These are phyloP conservation scores for Ceratobasidium sp. DNA, from an alignment of 1,284 basidiomycete genomes.

Conservation along the genomic window DNA sequence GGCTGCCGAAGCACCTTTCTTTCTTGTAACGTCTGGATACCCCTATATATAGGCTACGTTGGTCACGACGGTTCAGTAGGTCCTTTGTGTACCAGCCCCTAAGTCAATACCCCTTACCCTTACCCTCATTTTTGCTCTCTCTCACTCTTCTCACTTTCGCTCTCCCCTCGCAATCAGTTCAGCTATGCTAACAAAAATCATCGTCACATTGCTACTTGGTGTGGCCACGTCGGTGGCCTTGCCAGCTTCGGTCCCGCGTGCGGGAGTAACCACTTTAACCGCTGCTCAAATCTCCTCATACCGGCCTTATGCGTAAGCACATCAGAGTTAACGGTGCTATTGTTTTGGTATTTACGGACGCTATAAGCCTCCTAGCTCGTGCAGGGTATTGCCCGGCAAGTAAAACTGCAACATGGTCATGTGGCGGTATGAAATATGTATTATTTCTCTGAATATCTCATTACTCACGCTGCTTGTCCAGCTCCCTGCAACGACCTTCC, in stretches of 20 bases:
- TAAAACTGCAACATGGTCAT: constrained; percentile 41
- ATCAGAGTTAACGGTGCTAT: too few relatives aligned
- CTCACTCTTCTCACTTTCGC: background rate
- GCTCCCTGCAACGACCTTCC: constrained; percentile 45
- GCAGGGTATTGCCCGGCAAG: constrained; percentile 43
- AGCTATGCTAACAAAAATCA: constrained; percentile 7
- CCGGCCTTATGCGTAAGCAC: constrained; percentile 26
- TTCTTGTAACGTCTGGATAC: background rate
- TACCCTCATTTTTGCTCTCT: background rate
- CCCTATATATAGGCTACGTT: background rate
- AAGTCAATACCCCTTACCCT: background rate
- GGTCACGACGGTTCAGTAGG: background rate
- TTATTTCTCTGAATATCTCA: background rate
- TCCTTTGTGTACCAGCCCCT: background rate
- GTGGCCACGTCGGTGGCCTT: constrained; percentile 30
- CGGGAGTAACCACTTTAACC: constrained; percentile 17
- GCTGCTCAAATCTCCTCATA: constrained; percentile 28
- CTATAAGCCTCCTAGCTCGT: constrained; percentile 25
- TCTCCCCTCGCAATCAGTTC: background rate
- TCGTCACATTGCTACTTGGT: constrained; percentile 9
- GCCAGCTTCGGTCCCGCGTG: constrained; percentile 28
- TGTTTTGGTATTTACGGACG: background rate
- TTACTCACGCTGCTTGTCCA: background rate
- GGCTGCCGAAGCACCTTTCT: constrained; percentile 2
- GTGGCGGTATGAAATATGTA: constrained; percentile 26